These are phyloP conservation scores for Tuber melanosporum DNA, from an alignment of 495 filamentous ascomycete species.

Conservation along the genomic window DNA sequence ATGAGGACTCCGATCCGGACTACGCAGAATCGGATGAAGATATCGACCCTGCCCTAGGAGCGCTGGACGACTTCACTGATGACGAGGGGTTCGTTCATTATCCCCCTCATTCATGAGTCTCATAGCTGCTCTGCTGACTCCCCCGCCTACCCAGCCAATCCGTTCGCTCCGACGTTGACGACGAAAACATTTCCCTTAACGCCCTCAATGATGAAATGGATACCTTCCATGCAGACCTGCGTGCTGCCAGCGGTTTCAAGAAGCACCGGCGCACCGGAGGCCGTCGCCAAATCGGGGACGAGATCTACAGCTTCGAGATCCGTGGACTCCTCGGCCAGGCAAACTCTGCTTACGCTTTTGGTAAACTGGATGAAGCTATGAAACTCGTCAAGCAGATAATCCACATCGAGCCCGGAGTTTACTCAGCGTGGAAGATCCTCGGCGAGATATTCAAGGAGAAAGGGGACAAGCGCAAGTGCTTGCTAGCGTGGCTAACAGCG, in stretches of 20 bases:
- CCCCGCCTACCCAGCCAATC: conserved; percentile 1
- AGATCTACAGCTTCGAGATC: conserved; percentile 40
- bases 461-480: conserved; percentile 41
- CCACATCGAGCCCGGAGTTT: conserved; percentile 41
- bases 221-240: conserved; percentile 39
- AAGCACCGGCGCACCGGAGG: conserved; percentile 29
- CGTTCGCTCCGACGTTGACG: conserved; percentile 16
- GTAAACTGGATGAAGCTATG: conserved; percentile 36
- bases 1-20: conserved; percentile 51
- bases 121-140: not conserved
- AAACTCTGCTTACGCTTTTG: conserved; percentile 34
- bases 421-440: conserved; percentile 41
- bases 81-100: not conserved
- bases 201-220: conserved; percentile 42
- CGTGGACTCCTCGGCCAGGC: conserved; percentile 38
- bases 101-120: not conserved
- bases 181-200: conserved; percentile 30
- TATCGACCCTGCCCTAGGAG: conserved; percentile 41
- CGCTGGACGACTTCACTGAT: not conserved
- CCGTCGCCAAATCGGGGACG: conserved; percentile 35
- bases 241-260: conserved; percentile 40
- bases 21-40: conserved; percentile 51
- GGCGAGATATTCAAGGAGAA: conserved; percentile 42
- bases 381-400: conserved; percentile 40
- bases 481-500: conserved; percentile 39